phyloP scores from a whole-genome alignment of 352 stramenopile genomes.

The Phytopythium montanum region DNA sequence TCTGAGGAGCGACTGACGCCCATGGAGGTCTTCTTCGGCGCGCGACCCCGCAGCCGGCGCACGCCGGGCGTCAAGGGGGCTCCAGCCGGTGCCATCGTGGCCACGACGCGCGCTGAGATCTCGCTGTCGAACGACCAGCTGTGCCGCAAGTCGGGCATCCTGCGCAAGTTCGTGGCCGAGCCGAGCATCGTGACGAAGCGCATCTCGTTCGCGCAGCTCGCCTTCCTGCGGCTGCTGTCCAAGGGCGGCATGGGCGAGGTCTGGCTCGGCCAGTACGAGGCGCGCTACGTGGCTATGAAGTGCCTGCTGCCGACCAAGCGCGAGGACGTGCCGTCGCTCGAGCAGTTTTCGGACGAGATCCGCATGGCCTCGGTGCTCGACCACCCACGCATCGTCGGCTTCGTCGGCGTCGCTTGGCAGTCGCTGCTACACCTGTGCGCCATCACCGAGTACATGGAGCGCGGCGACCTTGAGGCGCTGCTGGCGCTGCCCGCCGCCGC shows the following conservation, averaged over 20 bases:
- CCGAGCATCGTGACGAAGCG: conserved; percentile 68
- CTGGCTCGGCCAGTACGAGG: conserved; percentile 76
- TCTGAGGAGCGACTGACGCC: conserved; percentile 33
- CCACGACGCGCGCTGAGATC: conserved; percentile 41
- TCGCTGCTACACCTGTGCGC: conserved; percentile 69
- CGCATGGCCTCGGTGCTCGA: conserved; percentile 70
- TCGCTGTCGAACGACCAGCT: conserved; percentile 66
- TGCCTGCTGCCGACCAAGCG: conserved; percentile 63
- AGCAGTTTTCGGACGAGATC: conserved; percentile 83
- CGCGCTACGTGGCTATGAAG: conserved; percentile 76
- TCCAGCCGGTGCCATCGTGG: conserved; percentile 25
- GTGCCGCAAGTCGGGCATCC: conserved; percentile 45
- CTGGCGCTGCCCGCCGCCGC: conserved; percentile 35
- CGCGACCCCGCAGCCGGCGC: conserved; percentile 27
- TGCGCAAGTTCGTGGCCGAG: conserved; percentile 63
- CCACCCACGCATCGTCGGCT: conserved; percentile 78
- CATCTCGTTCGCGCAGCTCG: conserved; percentile 72
- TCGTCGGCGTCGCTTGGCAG: conserved; percentile 80
- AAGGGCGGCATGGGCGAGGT: conserved; percentile 81
- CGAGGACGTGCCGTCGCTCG: conserved; percentile 50
- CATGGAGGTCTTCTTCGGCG: conserved; percentile 51
- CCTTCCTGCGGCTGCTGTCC: conserved; percentile 61
- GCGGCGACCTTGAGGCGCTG: conserved; percentile 60
- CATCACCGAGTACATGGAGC: conserved; percentile 77
- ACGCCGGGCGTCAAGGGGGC: conserved; percentile 17